These are phyloP conservation scores for Amylocystis lapponica DNA, from an alignment of 768 basidiomycete genomes.

Conservation along the genomic window DNA sequence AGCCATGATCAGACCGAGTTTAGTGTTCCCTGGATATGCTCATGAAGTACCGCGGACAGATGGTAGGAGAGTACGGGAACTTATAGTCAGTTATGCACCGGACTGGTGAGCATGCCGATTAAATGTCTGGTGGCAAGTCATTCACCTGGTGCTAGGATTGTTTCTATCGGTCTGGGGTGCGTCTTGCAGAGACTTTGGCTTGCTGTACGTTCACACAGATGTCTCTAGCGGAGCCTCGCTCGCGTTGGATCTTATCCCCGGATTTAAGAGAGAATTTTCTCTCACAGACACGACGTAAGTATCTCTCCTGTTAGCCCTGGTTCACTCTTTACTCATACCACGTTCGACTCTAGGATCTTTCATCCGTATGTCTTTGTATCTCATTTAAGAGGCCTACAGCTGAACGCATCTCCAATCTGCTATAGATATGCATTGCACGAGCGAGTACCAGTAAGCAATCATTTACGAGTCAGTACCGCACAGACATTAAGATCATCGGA, in stretches of 20 bases:
- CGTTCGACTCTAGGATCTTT: neutral
- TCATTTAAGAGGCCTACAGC: too few relatives aligned
- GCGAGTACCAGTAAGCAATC: constrained; percentile 60
- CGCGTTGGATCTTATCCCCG: constrained; percentile 56
- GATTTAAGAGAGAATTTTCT: constrained; percentile 76
- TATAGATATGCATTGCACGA: constrained; percentile 70
- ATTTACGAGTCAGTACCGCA: neutral
- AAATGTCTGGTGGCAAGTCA: neutral
- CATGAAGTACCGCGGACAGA: too few relatives aligned
- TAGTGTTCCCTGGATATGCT: too few relatives aligned
- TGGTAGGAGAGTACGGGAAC: too few relatives aligned
- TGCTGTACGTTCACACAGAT: neutral
- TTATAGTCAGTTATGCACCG: constrained; percentile 62
- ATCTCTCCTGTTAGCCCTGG: constrained; percentile 12
- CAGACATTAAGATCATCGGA: neutral
- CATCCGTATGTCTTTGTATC: constrained; percentile 3
- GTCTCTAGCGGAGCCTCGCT: constrained; percentile 33
- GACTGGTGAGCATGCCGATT: constrained; percentile 54
- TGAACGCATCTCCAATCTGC: too few relatives aligned
- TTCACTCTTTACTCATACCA: constrained; percentile 7
- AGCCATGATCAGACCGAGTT: too few relatives aligned
- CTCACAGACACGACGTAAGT: constrained; percentile 70
- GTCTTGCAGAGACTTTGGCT: constrained; percentile 19
- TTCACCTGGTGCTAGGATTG: constrained; percentile 39
- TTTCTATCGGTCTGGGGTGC: constrained; percentile 65